phyloP scores from a whole-genome alignment of 352 stramenopile genomes.

The Phytophthora ramorum region DNA sequence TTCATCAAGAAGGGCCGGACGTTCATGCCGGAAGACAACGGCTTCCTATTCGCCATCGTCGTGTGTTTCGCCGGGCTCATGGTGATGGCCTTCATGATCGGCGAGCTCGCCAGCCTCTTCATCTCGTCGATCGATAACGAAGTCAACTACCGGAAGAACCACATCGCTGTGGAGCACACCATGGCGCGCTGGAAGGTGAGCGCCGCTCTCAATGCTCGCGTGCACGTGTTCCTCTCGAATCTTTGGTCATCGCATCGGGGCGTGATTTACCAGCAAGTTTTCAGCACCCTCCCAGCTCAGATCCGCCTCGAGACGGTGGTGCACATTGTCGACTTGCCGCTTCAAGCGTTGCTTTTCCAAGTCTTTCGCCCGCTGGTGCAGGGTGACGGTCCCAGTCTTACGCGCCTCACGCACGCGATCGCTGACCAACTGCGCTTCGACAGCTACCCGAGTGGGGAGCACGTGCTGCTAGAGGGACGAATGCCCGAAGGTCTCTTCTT shows the following conservation, averaged over 20 bases:
- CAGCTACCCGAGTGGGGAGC: slow-evolving; percentile 55
- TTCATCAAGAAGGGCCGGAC: slow-evolving; percentile 70
- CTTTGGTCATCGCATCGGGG: slow-evolving; percentile 66
- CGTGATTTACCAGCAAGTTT: slow-evolving; percentile 61
- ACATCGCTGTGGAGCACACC: slow-evolving; percentile 61
- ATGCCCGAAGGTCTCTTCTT: slow-evolving; percentile 64
- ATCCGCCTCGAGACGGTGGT: slow-evolving; percentile 56
- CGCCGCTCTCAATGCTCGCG: slow-evolving; percentile 41
- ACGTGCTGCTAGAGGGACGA: slow-evolving; percentile 52
- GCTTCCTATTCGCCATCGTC: slow-evolving; percentile 55
- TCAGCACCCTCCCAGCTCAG: slow-evolving; percentile 49
- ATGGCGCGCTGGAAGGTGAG: slow-evolving; percentile 59
- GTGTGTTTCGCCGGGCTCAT: slow-evolving; percentile 62
- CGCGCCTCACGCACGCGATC: slow-evolving; percentile 13
- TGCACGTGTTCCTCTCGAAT: slow-evolving; percentile 57
- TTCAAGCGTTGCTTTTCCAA: slow-evolving; percentile 41
- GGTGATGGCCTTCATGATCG: slow-evolving; percentile 76
- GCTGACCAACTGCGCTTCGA: slow-evolving; percentile 52
- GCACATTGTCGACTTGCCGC: slow-evolving; percentile 47
- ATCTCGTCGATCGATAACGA: slow-evolving; percentile 74
- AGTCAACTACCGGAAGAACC: slow-evolving; percentile 69
- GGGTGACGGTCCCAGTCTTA: slow-evolving; percentile 16
- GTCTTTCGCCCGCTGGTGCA: slow-evolving; percentile 36
- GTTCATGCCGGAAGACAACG: slow-evolving; percentile 40
- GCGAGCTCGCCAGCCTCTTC: slow-evolving; percentile 71